Evolutionary conservation across 2,329 filamentous ascomycete genomes (phyloP).

Genomic region (Ceratocystis colombiana): DNA sequence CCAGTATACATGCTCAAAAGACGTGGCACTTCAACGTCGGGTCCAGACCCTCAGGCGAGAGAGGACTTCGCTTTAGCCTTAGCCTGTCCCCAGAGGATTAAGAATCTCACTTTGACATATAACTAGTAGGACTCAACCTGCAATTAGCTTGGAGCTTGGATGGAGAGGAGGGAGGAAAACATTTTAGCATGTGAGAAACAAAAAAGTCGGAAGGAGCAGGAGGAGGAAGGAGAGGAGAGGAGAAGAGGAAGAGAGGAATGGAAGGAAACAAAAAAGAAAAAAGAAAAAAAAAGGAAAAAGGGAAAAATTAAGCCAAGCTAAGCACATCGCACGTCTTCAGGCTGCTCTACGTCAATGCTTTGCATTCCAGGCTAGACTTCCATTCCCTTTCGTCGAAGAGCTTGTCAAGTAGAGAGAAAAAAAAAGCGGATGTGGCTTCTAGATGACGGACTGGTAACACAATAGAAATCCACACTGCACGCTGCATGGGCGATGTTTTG

Average conservation of each 20-base stretch:
- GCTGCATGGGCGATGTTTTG: background rate
- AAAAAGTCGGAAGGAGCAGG: background rate
- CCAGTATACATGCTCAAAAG: background rate
- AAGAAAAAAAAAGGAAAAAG: background rate
- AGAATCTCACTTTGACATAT: slow-evolving; percentile 13
- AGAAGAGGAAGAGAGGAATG: background rate
- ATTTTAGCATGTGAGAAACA: background rate
- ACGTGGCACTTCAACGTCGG: background rate
- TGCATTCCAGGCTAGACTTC: background rate
- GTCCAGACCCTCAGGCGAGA: background rate
- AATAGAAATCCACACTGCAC: background rate
- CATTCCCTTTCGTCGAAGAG: background rate
- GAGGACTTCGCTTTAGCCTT: background rate
- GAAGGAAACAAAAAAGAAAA: background rate
- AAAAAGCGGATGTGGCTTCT: background rate
- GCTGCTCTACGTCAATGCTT: background rate
- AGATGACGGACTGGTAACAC: background rate
- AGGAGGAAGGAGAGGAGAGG: background rate
- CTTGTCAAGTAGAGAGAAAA: background rate
- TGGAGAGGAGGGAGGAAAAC: background rate
- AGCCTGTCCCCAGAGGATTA: background rate
- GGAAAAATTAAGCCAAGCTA: background rate
- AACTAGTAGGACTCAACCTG: background rate
- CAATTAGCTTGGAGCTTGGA: background rate
- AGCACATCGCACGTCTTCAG: background rate